Evolutionary conservation across 106 monocot genomes (phyloP).

Genomic region (Hemerocallis citrina): DNA sequence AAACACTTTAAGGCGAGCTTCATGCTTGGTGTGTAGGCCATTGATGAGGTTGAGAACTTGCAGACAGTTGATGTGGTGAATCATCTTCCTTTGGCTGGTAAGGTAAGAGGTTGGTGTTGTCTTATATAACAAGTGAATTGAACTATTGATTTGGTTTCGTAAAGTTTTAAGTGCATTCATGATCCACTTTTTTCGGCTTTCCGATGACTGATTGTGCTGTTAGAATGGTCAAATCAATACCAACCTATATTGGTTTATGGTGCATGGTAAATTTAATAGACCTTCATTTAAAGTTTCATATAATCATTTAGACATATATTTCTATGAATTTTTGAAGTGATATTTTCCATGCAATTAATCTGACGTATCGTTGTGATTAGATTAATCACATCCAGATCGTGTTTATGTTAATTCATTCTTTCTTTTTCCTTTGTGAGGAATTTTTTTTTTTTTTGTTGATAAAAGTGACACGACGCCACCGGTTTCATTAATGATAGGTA

Average conservation of each 20-base stretch:
- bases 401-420: no score
- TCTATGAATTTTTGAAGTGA: no score
- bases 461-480: no score
- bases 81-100: not conserved
- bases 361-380: no score
- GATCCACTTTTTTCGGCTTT: slow-evolving; percentile 2
- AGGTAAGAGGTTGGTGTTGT: not conserved
- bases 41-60: slow-evolving; percentile 5
- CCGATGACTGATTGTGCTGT: not conserved
- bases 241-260: not conserved
- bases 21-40: not conserved
- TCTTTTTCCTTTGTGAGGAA: no score
- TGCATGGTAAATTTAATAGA: not conserved
- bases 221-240: not conserved
- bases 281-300: not conserved
- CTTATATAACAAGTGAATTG: slow-evolving; percentile 4
- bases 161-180: not conserved
- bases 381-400: no score
- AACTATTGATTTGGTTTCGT: not conserved
- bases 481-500: no score
- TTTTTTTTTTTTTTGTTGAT: no score
- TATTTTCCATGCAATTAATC: no score
- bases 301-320: not conserved
- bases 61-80: not conserved
- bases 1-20: no score